Percentiles rank a stretch among this genome's conserved stretches.
phyloP scores from a whole-genome alignment of 164 flowering plant genomes.

The Dillenia suffruticosa region DNA sequence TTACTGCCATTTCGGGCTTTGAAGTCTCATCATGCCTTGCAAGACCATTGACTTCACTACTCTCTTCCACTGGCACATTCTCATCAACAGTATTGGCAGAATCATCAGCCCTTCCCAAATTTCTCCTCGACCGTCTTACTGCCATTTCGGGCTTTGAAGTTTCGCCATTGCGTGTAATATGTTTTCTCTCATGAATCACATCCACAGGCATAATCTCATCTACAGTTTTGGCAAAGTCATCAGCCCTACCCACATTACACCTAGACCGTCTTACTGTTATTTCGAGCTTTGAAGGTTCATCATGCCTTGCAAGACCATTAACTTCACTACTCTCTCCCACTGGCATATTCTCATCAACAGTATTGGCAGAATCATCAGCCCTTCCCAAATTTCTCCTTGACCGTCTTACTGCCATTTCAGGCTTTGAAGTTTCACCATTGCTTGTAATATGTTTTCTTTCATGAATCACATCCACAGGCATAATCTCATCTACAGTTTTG shows the following conservation, averaged over 20 bases:
- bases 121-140: neutral
- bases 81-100: neutral
- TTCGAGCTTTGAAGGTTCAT: neutral
- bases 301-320: neutral
- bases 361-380: neutral
- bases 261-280: neutral
- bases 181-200: too few species aligned
- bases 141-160: too few species aligned
- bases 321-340: too few species aligned
- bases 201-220: too few species aligned
- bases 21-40: neutral
- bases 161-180: too few species aligned
- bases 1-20: neutral
- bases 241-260: conserved; percentile 1
- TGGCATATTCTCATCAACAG: neutral
- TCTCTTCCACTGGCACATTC: neutral
- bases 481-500: too few species aligned
- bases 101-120: neutral
- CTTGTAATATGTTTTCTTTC: too few species aligned
- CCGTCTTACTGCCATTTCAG: too few species aligned
- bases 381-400: neutral
- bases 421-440: too few species aligned
- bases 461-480: too few species aligned
- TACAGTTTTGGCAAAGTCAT: neutral
- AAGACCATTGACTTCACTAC: too few species aligned